These are phyloP conservation scores for Tremellales sp. DNA, from an alignment of 1,284 basidiomycete genomes.

Conservation along the genomic window DNA sequence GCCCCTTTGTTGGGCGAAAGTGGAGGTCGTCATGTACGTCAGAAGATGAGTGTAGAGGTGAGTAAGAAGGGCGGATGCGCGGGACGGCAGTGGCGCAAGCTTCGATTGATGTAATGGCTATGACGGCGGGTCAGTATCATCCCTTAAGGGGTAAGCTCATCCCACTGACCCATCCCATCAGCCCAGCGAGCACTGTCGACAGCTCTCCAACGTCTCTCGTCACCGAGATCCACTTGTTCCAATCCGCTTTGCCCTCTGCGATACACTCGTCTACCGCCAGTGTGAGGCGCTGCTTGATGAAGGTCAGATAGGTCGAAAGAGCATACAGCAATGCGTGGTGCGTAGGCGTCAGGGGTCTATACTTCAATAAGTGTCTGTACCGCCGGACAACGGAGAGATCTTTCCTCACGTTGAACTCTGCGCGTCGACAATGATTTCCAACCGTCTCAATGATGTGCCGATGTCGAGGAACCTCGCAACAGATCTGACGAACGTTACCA, in stretches of 20 bases:
- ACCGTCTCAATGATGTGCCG: slow-evolving; percentile 31
- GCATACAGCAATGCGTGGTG: slow-evolving; percentile 43
- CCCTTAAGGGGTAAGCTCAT: slow-evolving; percentile 2
- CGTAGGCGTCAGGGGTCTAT: slow-evolving; percentile 38
- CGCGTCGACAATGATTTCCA: slow-evolving; percentile 37
- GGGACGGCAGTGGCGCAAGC: slow-evolving; percentile 25
- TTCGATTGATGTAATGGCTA: slow-evolving; percentile 24
- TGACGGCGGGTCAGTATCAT: neutral
- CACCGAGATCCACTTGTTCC: slow-evolving; percentile 23
- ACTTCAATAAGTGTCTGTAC: neutral
- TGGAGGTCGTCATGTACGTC: slow-evolving; percentile 21
- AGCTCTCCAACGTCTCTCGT: slow-evolving; percentile 28
- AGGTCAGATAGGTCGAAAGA: slow-evolving; percentile 34
- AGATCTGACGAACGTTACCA: slow-evolving; percentile 9
- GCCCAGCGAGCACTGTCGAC: slow-evolving; percentile 20
- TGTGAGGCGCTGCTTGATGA: slow-evolving; percentile 31
- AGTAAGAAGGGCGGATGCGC: slow-evolving; percentile 32
- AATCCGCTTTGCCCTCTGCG: slow-evolving; percentile 9
- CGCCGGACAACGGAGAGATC: neutral
- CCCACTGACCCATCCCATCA: slow-evolving; percentile 33
- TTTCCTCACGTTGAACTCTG: slow-evolving; percentile 27
- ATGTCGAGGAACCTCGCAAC: slow-evolving; percentile 23
- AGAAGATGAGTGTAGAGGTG: slow-evolving; percentile 36
- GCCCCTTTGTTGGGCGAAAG: slow-evolving; percentile 10
- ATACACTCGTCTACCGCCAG: slow-evolving; percentile 14